Conservation (phyloP, 176 grass and related monocot species). For the Aegilops speltoides region DNA sequence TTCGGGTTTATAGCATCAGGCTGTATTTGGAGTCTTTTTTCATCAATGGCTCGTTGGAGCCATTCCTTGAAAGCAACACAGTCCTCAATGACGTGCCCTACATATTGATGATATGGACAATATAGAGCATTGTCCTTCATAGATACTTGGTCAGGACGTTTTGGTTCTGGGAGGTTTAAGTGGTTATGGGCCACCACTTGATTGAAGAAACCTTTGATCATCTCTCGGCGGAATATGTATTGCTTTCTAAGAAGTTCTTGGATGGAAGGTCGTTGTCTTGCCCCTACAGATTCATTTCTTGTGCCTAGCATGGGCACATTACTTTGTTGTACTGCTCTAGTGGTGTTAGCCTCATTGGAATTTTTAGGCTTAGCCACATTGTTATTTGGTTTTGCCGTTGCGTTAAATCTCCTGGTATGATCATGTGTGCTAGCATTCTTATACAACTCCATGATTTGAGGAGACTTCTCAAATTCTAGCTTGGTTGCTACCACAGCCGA, state of each 20-base stretch:
- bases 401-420: background rate
- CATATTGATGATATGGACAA: background rate
- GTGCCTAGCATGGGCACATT: background rate
- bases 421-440: background rate
- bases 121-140: background rate
- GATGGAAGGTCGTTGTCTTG: background rate
- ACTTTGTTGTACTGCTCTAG: background rate
- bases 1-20: background rate
- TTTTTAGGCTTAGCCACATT: background rate
- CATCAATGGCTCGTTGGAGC: background rate
- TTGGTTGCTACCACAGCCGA: background rate
- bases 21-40: background rate
- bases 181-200: background rate
- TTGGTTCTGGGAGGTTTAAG: background rate
- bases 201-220: background rate
- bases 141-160: background rate
- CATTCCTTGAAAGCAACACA: background rate
- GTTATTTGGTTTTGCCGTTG: background rate
- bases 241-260: background rate
- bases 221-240: background rate
- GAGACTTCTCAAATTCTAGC: background rate
- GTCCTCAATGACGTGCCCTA: background rate
- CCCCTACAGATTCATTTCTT: background rate
- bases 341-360: background rate
- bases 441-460: conserved; percentile 1